Evolutionary conservation across 129 eudicot species (phyloP).

Genomic region (Logfia minima): DNA sequence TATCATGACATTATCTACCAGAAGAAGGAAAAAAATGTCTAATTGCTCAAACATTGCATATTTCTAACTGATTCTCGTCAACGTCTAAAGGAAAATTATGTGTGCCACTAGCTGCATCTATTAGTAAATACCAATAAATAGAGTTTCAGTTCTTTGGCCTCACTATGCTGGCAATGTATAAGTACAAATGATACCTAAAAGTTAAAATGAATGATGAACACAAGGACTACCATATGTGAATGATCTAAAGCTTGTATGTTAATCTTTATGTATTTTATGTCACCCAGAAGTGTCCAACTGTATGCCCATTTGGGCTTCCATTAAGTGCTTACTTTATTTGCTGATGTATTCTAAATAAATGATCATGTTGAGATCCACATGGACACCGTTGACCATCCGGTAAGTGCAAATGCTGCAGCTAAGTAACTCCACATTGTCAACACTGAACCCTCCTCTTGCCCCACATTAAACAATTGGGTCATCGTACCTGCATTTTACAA

Average conservation of each 20-base stretch:
- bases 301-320: conserved; percentile 3
- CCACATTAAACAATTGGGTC: conserved; percentile 31
- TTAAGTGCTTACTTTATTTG: not conserved
- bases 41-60: too few species aligned
- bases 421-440: conserved; percentile 37
- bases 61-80: too few species aligned
- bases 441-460: conserved; percentile 37
- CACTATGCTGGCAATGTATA: not conserved
- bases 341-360: not conserved
- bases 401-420: conserved; percentile 31
- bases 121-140: not conserved
- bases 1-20: too few species aligned
- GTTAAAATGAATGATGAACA: not conserved
- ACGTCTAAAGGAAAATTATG: not conserved
- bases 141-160: not conserved
- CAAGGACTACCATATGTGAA: not conserved
- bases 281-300: not conserved
- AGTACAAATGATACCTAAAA: not conserved
- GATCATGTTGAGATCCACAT: conserved; percentile 39
- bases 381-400: conserved; percentile 35
- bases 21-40: too few species aligned
- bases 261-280: not conserved
- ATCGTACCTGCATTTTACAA: conserved; percentile 23
- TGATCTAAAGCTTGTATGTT: not conserved
- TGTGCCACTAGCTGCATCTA: not conserved